Evolutionary conservation across 2,329 filamentous ascomycete species (phyloP).

Genomic region (Trichophyton verrucosum): DNA sequence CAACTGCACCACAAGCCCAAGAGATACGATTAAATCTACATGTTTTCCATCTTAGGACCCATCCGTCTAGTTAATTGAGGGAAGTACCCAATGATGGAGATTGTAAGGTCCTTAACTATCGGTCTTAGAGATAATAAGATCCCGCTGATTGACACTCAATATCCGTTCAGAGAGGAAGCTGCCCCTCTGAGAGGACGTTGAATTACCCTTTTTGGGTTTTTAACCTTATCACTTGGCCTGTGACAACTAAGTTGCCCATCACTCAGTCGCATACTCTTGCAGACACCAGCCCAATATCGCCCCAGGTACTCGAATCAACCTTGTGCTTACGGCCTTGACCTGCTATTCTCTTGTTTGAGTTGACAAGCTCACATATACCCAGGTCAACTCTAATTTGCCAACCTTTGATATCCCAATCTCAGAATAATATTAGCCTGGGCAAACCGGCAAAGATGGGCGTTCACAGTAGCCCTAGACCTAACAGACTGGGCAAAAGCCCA

Average conservation of each 20-base stretch:
- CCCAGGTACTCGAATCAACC: neutral
- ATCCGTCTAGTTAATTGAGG: no score
- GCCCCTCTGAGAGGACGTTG: neutral
- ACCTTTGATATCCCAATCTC: neutral
- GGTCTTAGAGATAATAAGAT: no score
- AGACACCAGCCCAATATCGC: neutral
- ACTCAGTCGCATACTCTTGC: neutral
- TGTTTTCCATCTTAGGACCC: no score
- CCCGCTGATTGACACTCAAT: no score
- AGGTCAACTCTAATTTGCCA: no score
- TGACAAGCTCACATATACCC: neutral
- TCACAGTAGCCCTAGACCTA: neutral
- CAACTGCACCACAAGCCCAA: no score
- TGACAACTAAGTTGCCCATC: no score
- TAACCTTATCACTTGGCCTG: neutral
- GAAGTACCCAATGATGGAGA: no score
- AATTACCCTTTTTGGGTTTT: constrained; percentile 1
- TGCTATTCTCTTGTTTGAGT: neutral
- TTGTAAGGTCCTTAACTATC: no score
- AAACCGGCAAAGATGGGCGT: neutral
- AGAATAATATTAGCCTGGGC: neutral
- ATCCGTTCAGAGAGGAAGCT: no score
- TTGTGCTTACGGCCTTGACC: no score
- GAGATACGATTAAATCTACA: no score
- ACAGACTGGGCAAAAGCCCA: neutral